These are phyloP conservation scores for Fusarium hostae DNA, from an alignment of 2,329 filamentous ascomycete species.

Conservation along the genomic window DNA sequence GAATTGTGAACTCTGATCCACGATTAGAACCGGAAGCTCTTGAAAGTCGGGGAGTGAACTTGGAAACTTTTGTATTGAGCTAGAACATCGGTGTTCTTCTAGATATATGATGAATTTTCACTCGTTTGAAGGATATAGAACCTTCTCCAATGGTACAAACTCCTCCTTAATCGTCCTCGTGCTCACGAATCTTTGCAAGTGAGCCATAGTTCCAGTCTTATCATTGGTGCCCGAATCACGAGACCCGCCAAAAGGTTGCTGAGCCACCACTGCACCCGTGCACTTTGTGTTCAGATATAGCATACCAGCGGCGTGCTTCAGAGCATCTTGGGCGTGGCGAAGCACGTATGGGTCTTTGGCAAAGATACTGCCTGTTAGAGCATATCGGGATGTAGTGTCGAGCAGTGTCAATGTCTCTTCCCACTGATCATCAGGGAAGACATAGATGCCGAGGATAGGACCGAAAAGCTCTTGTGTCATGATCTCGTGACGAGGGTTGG, in stretches of 20 bases:
- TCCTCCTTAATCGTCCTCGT: conserved; percentile 75
- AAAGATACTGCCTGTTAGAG: conserved; percentile 76
- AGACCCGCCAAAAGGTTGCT: conserved; percentile 74
- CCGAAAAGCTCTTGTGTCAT: conserved; percentile 62
- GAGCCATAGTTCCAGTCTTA: conserved; percentile 70
- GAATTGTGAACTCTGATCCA: background rate
- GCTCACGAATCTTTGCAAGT: conserved; percentile 70
- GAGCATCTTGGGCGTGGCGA: conserved; percentile 69
- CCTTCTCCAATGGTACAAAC: conserved; percentile 54
- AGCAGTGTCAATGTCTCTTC: conserved; percentile 28
- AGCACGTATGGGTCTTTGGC: conserved; percentile 71
- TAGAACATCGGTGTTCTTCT: background rate
- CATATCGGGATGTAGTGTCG: conserved; percentile 36
- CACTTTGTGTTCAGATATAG: conserved; percentile 73
- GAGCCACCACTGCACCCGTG: conserved; percentile 73
- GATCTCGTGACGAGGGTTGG: conserved; percentile 55
- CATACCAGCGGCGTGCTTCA: conserved; percentile 74
- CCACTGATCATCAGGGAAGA: conserved; percentile 56
- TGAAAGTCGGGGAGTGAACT: background rate
- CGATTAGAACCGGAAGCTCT: background rate
- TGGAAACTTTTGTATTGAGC: background rate
- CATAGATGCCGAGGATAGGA: conserved; percentile 57
- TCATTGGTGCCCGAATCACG: conserved; percentile 74
- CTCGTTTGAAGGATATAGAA: conserved; percentile 35
- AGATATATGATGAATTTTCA: background rate